Conservation (phyloP, 495 filamentous ascomycete species). For the Xylaria curta region DNA sequence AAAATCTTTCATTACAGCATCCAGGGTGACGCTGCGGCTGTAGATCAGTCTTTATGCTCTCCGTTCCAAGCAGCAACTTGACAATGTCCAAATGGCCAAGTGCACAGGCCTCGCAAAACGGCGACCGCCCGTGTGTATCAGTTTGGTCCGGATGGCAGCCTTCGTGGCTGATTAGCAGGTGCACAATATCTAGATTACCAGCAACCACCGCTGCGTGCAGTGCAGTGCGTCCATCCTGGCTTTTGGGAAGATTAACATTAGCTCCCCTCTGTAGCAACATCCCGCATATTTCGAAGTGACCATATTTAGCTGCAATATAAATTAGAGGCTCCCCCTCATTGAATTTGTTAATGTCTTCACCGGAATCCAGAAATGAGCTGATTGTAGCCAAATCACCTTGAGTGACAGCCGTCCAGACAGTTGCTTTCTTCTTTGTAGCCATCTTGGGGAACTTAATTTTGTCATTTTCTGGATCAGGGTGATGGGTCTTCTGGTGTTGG, state of each 20-base stretch:
- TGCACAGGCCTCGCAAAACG: conserved; percentile 5
- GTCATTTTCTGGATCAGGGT: not conserved
- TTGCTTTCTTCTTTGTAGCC: not conserved
- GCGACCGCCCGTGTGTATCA: not conserved
- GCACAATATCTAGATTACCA: not conserved
- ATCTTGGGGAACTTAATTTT: not conserved
- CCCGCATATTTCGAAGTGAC: not conserved
- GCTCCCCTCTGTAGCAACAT: not conserved
- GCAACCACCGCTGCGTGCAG: not conserved
- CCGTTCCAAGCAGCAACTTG: not conserved
- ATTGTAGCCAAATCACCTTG: not conserved
- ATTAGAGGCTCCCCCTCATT: not conserved
- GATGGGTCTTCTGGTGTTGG: not conserved
- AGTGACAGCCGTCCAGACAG: not conserved
- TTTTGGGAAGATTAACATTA: not conserved
- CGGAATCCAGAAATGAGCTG: not conserved
- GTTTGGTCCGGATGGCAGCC: not conserved
- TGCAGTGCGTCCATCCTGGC: not conserved
- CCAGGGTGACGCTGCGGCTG: not conserved
- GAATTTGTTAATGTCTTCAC: not conserved
- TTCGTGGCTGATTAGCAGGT: not conserved
- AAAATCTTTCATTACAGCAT: not conserved
- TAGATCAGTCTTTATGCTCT: not conserved
- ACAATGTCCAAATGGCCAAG: conserved; percentile 8
- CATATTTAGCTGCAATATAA: not conserved